Evolutionary conservation across 495 filamentous ascomycete genomes (phyloP).

Genomic region (Aspergillus ostianus): DNA sequence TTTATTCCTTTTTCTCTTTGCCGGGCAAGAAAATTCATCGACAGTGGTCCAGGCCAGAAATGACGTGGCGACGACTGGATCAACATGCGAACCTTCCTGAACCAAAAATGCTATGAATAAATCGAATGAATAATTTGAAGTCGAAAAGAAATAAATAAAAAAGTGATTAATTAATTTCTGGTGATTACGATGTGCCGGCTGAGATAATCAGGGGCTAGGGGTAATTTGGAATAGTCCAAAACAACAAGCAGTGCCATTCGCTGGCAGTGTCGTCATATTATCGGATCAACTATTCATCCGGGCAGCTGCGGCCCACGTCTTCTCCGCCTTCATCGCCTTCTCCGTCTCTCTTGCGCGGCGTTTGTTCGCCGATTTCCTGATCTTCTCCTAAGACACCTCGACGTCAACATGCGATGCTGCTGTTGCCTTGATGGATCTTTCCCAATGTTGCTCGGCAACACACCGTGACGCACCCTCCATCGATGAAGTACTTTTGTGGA

Average conservation of each 20-base stretch:
- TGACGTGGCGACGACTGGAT: conserved; percentile 13
- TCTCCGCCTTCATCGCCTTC: too few relatives aligned
- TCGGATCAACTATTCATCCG: conserved; percentile 1
- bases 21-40: neutral
- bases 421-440: neutral
- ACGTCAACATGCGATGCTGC: neutral
- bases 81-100: conserved; percentile 13
- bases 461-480: neutral
- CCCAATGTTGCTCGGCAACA: neutral
- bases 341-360: neutral
- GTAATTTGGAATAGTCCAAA: conserved; percentile 2
- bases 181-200: neutral
- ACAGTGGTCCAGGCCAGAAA: neutral
- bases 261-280: neutral
- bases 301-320: neutral
- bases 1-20: conserved; percentile 1
- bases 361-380: neutral
- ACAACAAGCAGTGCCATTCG: conserved; percentile 13
- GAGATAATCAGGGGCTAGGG: neutral
- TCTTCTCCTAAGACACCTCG: neutral
- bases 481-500: neutral
- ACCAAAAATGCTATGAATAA: neutral
- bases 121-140: neutral
- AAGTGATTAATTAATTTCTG: too few relatives aligned
- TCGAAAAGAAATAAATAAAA: neutral